Base-by-base conservation (phyloP, 345 rosid species). In the Cardiospermum halicacabum region DNA sequence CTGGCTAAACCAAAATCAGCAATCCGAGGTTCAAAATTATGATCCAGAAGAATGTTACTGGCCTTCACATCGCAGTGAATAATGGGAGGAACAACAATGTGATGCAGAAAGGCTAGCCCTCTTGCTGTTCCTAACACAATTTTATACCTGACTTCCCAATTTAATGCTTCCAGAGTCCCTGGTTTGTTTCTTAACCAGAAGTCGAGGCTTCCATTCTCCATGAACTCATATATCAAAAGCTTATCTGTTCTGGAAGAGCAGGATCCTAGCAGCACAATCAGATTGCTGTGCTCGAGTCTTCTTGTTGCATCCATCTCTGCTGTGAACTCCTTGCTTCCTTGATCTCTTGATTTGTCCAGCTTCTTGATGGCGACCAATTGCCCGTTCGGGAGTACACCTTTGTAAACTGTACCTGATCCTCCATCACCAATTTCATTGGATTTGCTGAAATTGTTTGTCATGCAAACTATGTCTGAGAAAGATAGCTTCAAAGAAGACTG, bases 1-100 rank as follows among this genome's bases (percentile, higher is more conserved):
- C 67, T 63, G 12, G 58, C 67, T 39, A 64, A 51, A 50, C 67
- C 58, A 51, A 64, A 64, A 64, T 64, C 67, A 31, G 58, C 67
- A 51, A 51, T 50, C 45, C 56, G 31, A 22, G 67, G 67, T 64
- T 64, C 67, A 64, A 64, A 64, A 16, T 64, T 10, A 64, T 51
- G 67, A 64, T 64, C 49, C 36, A 64, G 56, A 51, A 50, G 67
- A 34, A 64, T 51, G 67, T 64, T 50, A 36, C 58, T 64, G 57
- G 67, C 48, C 67, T 64, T 64, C 22, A 64, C 56, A 51, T 50
- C 67, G 24, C 58, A 32, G 24, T 51, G 58, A 51, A 64, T 34
- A 8, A 64, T 27, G 3, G 58, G 58, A 34, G 67, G 67, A 32
- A 51, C 4, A 22, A 13, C 32, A 16, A 16, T 24, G 26, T 64